A percentile compares a stretch with the other conserved stretches of the same genome.
Evolutionary conservation across 306 rosid genomes (phyloP).

Genomic region (Inga laurina): DNA sequence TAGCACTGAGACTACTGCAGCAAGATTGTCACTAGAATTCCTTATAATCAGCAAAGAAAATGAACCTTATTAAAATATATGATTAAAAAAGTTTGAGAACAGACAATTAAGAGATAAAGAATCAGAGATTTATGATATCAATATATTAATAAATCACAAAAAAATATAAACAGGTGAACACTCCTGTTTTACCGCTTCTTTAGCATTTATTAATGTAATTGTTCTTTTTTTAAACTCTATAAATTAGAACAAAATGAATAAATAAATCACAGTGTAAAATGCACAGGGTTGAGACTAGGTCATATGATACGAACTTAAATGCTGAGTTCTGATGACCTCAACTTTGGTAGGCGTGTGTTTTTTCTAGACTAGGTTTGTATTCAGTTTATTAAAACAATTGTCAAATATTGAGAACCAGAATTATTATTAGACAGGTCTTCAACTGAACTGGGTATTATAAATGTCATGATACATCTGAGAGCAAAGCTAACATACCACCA

Average conservation of each 20-base stretch:
- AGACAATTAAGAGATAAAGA: not conserved
- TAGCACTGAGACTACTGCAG: not conserved
- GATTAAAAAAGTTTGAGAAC: not conserved
- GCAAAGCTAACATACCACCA: conserved; percentile 79
- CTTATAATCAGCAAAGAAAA: not conserved
- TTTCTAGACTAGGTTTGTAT: not conserved
- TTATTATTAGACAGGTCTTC: not conserved
- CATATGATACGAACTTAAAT: not conserved
- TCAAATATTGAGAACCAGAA: not conserved
- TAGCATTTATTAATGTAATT: not conserved
- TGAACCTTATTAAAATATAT: not conserved
- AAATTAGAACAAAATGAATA: not conserved
- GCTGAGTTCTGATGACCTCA: not conserved
- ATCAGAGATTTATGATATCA: not conserved
- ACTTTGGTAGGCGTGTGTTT: not conserved
- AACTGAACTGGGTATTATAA: not conserved
- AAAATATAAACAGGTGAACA: not conserved
- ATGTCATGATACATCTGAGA: not conserved
- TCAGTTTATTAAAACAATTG: not conserved
- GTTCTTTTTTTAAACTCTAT: not conserved
- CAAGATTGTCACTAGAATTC: not conserved
- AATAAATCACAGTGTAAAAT: not conserved
- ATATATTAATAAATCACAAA: not conserved
- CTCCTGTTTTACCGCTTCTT: not conserved
- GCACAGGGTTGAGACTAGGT: not conserved